Evolutionary conservation across 148 eudicot genomes (phyloP).

Genomic region (Persicaria tinctoria): DNA sequence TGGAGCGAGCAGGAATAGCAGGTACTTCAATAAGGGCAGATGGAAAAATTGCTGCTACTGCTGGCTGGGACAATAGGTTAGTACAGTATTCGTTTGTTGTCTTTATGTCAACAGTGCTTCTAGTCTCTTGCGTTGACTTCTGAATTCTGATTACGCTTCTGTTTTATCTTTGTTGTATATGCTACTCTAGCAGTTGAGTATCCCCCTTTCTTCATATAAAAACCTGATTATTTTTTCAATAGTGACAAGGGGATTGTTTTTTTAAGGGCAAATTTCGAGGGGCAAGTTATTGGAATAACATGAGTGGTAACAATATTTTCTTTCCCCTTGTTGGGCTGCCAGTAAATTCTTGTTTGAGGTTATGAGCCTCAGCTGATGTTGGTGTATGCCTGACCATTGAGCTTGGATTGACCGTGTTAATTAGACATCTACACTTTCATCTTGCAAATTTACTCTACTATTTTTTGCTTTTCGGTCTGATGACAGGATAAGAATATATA

Average conservation of each 20-base stretch:
- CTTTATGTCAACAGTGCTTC: neutral
- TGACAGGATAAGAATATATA: slow-evolving; percentile 68
- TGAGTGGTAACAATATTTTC: neutral
- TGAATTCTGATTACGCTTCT: neutral
- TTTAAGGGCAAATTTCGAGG: neutral
- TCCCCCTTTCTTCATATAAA: neutral
- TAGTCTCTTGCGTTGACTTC: neutral
- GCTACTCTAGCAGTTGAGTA: neutral
- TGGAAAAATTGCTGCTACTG: slow-evolving; percentile 73
- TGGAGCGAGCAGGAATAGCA: slow-evolving; percentile 86
- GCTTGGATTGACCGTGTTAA: neutral
- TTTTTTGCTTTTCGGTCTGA: slow-evolving; percentile 2
- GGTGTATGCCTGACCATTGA: neutral
- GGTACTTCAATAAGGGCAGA: slow-evolving; percentile 67
- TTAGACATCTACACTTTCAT: neutral
- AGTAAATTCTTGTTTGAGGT: neutral
- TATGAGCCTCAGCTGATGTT: neutral
- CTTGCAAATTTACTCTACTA: neutral
- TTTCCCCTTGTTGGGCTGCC: neutral
- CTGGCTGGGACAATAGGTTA: slow-evolving; percentile 95
- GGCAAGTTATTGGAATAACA: neutral
- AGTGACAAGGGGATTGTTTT: neutral
- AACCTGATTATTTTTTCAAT: neutral
- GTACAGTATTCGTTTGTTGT: neutral
- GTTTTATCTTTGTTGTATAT: neutral